These are phyloP conservation scores for Phytophthora quininea DNA, from an alignment of 352 stramenopile species.

Conservation along the genomic window DNA sequence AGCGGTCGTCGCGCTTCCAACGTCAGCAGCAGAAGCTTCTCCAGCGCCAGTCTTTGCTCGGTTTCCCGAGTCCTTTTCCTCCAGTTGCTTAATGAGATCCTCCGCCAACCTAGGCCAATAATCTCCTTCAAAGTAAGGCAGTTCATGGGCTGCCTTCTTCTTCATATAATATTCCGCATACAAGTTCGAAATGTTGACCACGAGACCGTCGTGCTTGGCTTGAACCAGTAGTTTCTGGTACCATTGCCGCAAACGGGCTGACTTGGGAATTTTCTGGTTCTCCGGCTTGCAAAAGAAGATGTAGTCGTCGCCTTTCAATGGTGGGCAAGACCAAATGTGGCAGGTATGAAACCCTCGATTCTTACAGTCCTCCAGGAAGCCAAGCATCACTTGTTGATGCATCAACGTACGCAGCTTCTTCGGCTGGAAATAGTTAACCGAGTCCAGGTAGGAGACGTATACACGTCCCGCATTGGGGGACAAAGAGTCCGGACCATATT, in stretches of 20 bases:
- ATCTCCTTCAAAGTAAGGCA: constrained; percentile 99
- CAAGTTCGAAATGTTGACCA: constrained; percentile 84
- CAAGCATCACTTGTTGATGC: constrained; percentile 90
- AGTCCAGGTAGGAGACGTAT: constrained; percentile 91
- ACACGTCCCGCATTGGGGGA: constrained; percentile 80
- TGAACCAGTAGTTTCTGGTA: constrained; percentile 86
- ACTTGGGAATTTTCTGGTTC: constrained; percentile 91
- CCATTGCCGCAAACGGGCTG: constrained; percentile 83
- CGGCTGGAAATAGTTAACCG: constrained; percentile 90
- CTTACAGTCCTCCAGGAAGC: constrained; percentile 88
- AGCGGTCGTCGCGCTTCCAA: constrained; percentile 11
- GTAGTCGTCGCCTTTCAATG: constrained; percentile 88
- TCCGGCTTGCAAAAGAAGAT: constrained; percentile 92
- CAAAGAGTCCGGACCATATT: constrained; percentile 80
- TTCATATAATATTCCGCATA: constrained; percentile 90
- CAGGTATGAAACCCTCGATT: constrained; percentile 87
- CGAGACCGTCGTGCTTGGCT: constrained; percentile 81
- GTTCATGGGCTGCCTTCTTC: constrained; percentile 84
- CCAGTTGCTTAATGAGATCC: constrained; percentile 98
- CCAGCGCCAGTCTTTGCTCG: constrained; percentile 31
- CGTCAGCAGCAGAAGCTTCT: constrained; percentile 13
- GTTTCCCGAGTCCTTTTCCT: constrained; percentile 86
- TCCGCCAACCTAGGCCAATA: constrained; percentile 98
- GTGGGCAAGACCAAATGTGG: constrained; percentile 92
- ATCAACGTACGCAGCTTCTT: constrained; percentile 89